Percentiles rank a stretch among this genome's conserved stretches.
phyloP scores from a whole-genome alignment of 805 yeast genomes.

The Tetrapisispora taiwanensis region DNA sequence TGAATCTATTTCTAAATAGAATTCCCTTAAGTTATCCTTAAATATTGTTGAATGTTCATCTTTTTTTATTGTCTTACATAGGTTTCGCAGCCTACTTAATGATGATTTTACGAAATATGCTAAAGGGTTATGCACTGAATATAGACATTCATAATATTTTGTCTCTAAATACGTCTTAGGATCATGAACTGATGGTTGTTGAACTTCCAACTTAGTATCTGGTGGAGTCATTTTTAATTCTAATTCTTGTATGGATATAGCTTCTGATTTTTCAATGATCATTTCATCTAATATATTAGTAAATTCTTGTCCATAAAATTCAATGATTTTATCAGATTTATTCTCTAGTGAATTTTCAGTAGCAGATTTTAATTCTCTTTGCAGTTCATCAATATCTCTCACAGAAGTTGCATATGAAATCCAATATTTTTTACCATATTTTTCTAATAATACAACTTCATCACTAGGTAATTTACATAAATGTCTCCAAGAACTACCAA shows the following conservation, averaged over 20 bases:
- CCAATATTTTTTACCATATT: conserved; percentile 15
- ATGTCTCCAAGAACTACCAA: conserved; percentile 5
- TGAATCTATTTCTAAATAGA: conserved; percentile 29
- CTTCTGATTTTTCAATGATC: neutral
- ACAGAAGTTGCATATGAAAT: conserved; percentile 9
- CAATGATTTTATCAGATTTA: neutral
- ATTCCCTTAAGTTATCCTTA: conserved; percentile 21
- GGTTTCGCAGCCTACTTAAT: conserved; percentile 35
- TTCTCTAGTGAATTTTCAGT: neutral
- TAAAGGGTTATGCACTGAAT: conserved; percentile 28
- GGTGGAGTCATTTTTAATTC: conserved; percentile 8
- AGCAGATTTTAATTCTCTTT: neutral
- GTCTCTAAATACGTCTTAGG: conserved; percentile 21
- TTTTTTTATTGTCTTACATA: conserved; percentile 29
- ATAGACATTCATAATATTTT: conserved; percentile 31
- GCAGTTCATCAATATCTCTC: conserved; percentile 3
- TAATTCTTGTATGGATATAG: neutral
- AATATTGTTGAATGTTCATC: conserved; percentile 8
- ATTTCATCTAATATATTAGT: neutral
- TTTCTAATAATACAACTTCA: conserved; percentile 11
- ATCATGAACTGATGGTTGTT: conserved; percentile 1
- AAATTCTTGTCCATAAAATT: neutral
- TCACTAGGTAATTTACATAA: conserved; percentile 3
- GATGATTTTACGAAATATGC: conserved; percentile 41
- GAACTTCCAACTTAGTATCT: neutral